Base-by-base conservation (phyloP, 2,329 filamentous ascomycete species). In the Fragosphaeria purpurea region DNA sequence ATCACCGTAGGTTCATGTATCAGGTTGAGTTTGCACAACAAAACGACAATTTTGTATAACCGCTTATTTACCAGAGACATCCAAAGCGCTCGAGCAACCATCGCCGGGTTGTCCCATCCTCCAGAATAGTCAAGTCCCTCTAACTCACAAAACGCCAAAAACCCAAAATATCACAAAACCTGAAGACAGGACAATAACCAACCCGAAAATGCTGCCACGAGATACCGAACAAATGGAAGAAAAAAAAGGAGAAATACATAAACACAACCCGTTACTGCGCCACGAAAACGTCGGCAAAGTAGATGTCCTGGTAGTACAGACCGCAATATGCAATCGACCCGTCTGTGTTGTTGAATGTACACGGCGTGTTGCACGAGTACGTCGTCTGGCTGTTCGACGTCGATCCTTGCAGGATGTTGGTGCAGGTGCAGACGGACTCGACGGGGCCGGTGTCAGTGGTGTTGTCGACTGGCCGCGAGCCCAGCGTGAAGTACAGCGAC, bases 351-450 rank as follows among this genome's bases (percentile, higher is more conserved):
- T n/a, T 6, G 34, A 52, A 52, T 12, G 50, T 46, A 40, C 50
- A 52, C 43, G 46, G 46, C 34, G 46, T 49, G 43, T 41, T 49
- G 46, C 50, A 52, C 38, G 8, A 6, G 30, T 52, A 52, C 6
- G 50, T 46, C 33, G 46, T 46, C 12, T 22, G 22, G 43, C 30
- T 46, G 38, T 33, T 49, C 12, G 41, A 31, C 22, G 46, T 40
- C 34, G 50, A 58, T 4, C 53, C 53, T 9, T 38, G 22, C 8
- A 55, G 43, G 32, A 8, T 13, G 47, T 55, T 50, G 12, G 45
- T 45, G 47, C 54, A 55, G 7, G 51, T 55, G 50, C 54, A 55
- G 9, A 52, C 40, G 11, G 54, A 53, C n/a, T 48, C 12, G 31
- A 6, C 11, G 37, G 32, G 32, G 41, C 41, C 30, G 5, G 33